Percentiles rank a stretch among this genome's conserved stretches.
These are phyloP conservation scores for Arthrobotrys sphaeroides DNA, from an alignment of 2,329 filamentous ascomycete genomes.

Conservation along the genomic window DNA sequence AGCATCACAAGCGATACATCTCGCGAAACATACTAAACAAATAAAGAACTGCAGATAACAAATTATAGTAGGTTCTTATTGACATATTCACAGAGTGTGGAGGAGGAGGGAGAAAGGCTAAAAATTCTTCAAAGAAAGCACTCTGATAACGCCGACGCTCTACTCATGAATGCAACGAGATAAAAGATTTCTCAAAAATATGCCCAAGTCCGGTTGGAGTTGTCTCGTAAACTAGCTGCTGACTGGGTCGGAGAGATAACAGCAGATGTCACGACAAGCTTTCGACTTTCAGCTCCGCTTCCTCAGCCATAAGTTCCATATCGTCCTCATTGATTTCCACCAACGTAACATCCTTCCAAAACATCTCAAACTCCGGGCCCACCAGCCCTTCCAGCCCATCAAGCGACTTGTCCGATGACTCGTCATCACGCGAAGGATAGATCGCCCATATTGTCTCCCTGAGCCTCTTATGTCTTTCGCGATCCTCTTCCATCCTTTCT, in stretches of 20 bases:
- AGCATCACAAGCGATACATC: no score
- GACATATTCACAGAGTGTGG: no score
- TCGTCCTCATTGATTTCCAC: conserved; percentile 91
- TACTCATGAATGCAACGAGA: not conserved
- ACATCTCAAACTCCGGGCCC: conserved; percentile 71
- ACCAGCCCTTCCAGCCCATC: conserved; percentile 39
- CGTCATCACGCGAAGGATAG: conserved; percentile 69
- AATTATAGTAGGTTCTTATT: no score
- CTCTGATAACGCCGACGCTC: not conserved
- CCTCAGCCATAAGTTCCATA: conserved; percentile 78
- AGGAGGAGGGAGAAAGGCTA: not conserved
- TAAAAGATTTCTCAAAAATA: not conserved
- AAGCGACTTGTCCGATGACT: conserved; percentile 27
- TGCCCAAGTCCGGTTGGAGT: no score
- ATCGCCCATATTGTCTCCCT: conserved; percentile 95
- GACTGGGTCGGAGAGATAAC: not conserved
- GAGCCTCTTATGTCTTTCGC: conserved; percentile 90
- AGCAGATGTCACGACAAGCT: conserved; percentile 31
- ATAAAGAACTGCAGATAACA: no score
- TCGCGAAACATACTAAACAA: no score
- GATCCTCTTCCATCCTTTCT: conserved; percentile 94
- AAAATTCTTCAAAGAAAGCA: not conserved
- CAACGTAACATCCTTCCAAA: conserved; percentile 78
- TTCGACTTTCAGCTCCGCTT: conserved; percentile 61
- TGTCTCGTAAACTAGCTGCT: no score